Evolutionary conservation across 352 stramenopile species (phyloP).

Genomic region (Pythium biforme): DNA sequence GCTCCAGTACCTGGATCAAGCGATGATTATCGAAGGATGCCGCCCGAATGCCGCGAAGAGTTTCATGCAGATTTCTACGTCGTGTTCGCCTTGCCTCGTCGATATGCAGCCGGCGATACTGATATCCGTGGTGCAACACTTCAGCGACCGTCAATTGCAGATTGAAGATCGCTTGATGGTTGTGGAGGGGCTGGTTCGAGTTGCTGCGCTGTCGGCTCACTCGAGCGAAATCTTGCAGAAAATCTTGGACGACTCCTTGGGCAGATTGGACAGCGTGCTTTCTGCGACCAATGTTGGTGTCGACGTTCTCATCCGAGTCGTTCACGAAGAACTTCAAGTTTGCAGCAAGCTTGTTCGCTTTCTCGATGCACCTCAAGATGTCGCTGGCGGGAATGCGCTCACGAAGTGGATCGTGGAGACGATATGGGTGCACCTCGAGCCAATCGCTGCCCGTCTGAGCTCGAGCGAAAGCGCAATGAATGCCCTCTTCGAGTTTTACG

Average conservation of each 20-base stretch:
- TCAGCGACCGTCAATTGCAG: conserved; percentile 33
- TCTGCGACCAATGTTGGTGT: conserved; percentile 3
- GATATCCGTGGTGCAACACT: conserved; percentile 45
- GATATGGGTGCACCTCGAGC: conserved; percentile 60
- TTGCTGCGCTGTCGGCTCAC: conserved; percentile 43
- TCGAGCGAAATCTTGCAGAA: conserved; percentile 52
- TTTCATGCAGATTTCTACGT: conserved; percentile 70
- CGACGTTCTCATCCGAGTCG: conserved; percentile 12
- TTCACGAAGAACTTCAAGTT: conserved; percentile 65
- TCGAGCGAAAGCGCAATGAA: conserved; percentile 45
- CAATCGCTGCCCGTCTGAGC: conserved; percentile 40
- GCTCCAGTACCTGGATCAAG: conserved; percentile 57
- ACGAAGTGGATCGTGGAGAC: conserved; percentile 48
- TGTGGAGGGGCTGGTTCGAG: conserved; percentile 63
- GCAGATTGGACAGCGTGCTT: conserved; percentile 49
- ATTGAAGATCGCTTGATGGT: conserved; percentile 60
- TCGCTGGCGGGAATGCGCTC: conserved; percentile 44
- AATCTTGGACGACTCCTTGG: conserved; percentile 46
- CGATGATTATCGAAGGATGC: conserved; percentile 36
- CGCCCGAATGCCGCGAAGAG: conserved; percentile 54
- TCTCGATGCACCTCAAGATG: conserved; percentile 52
- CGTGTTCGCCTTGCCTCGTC: conserved; percentile 41
- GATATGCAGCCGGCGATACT: conserved; percentile 48
- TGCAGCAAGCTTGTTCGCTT: conserved; percentile 67
- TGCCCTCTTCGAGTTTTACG: conserved; percentile 64